phyloP scores from a whole-genome alignment of 768 basidiomycete genomes.

The Kwoniella pini region DNA sequence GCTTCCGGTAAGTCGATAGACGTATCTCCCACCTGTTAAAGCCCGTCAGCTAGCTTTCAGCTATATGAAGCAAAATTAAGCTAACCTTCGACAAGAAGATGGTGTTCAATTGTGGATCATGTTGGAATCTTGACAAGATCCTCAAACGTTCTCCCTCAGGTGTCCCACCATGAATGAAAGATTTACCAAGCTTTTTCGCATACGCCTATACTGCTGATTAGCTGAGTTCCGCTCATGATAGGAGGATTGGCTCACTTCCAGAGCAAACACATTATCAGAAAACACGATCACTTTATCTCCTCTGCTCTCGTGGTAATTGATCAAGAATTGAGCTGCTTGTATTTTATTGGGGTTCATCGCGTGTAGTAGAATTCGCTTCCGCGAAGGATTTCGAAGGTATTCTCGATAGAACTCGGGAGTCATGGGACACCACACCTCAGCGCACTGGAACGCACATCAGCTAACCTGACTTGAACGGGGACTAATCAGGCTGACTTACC shows the following conservation, averaged over 20 bases:
- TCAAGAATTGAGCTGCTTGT: constrained; percentile 97
- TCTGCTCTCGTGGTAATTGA: constrained; percentile 94
- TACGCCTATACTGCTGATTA: constrained; percentile 59
- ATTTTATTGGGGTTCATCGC: constrained; percentile 99
- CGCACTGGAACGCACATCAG: constrained; percentile 65
- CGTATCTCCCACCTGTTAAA: constrained; percentile 18
- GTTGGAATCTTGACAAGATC: constrained; percentile 92
- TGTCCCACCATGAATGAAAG: constrained; percentile 94
- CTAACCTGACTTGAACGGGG: not conserved
- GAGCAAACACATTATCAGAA: constrained; percentile 94
- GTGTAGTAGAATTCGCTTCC: constrained; percentile 93
- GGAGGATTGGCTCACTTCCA: constrained; percentile 66
- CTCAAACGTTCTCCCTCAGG: constrained; percentile 94
- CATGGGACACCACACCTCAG: constrained; percentile 99
- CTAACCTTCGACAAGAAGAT: constrained; percentile 95
- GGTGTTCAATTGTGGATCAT: constrained; percentile 91
- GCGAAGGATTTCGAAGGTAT: constrained; percentile 78
- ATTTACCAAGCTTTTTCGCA: constrained; percentile 87
- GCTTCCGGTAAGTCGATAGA: constrained; percentile 69
- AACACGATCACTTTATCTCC: constrained; percentile 99
- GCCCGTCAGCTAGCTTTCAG: not conserved
- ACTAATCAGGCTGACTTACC: constrained; percentile 58
- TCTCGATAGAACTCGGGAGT: constrained; percentile 98
- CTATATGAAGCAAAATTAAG: not conserved
- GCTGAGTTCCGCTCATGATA: not conserved